A percentile compares a stretch with the other conserved stretches of the same genome.
Evolutionary conservation across 805 yeast genomes (phyloP).

Genomic region (Teunomyces funiuensis): DNA sequence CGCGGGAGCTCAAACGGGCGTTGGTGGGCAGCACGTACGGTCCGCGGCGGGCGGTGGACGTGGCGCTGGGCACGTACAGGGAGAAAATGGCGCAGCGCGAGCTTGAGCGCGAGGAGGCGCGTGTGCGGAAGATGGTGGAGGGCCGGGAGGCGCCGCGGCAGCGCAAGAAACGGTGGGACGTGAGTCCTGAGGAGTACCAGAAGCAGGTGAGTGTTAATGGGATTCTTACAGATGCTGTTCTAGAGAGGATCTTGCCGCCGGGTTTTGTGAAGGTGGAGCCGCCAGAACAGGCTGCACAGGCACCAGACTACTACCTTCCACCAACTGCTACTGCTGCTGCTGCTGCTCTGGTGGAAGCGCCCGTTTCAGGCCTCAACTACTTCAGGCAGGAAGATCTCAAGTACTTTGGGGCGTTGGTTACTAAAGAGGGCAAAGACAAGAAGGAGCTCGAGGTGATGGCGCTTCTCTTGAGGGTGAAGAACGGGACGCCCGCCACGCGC

Average conservation of each 20-base stretch:
- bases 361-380: slow-evolving; percentile 62
- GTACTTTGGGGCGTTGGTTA: slow-evolving; percentile 60
- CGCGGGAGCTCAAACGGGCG: slow-evolving; percentile 17
- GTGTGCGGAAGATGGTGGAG: slow-evolving; percentile 23
- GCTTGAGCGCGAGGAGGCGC: slow-evolving; percentile 36
- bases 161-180: slow-evolving; percentile 47
- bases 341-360: no score
- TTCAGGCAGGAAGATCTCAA: slow-evolving; percentile 72
- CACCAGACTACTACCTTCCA: slow-evolving; percentile 49
- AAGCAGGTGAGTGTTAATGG: slow-evolving; percentile 19
- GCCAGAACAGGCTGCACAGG: slow-evolving; percentile 46
- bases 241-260: slow-evolving; percentile 51
- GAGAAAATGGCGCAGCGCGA: slow-evolving; percentile 44
- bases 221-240: slow-evolving; percentile 42
- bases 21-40: slow-evolving; percentile 28
- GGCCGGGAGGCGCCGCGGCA: slow-evolving; percentile 17
- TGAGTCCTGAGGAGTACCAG: slow-evolving; percentile 33
- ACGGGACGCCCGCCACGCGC: slow-evolving; percentile 69
- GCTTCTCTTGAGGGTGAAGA: slow-evolving; percentile 67
- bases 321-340: no score
- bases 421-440: slow-evolving; percentile 47
- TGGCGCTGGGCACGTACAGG: slow-evolving; percentile 33
- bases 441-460: slow-evolving; percentile 62
- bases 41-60: slow-evolving; percentile 23
- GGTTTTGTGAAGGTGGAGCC: slow-evolving; percentile 47